Base-by-base conservation (phyloP, 345 rosid genomes). In the Aquilaria yunnanensis region DNA sequence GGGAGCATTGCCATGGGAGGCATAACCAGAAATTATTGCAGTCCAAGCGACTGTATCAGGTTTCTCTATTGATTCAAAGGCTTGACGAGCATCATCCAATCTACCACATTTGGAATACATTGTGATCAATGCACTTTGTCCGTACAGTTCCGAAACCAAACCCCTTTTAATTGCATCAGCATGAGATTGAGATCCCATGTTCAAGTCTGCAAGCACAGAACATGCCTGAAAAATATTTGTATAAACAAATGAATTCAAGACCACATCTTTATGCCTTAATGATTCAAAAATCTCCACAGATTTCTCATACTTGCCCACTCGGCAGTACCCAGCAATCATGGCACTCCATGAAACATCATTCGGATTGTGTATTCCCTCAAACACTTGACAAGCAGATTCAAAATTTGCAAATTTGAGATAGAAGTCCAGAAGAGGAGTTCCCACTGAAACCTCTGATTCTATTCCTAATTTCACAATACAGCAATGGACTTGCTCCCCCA, bases 11-110 rank as follows among this genome's bases (percentile, higher is more conserved):
- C 94, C 94, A 60, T 85, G 87, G 70, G 83, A 80, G 30, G 91
- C 88, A 75, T 80, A 76, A 41, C 89, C 94, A 45, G 87, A 83
- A 56, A 85, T 73, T 33, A 83, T 77, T 33, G 91, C 88, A 0
- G 94, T 86, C 94, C 96, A 89, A 52, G 88, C 89, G 68, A 89
- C 86, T 10, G 77, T 75, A 61, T 86, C 96, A 7, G 91, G 91
- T 32, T 72, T 67, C 47, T 57, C 70, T 63, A 89, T 81, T 12
- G 78, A 80, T 55, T 75, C 73, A 62, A 89, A 89, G 51, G 81
- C 88, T 65, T 37, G 77, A 63, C 45, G 23, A 29, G 96, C 96
- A 66, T 70, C 70, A 51, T 80, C 83, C 65, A 85, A 75, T 70
- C 76, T 77, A 45, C 96, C 94, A 14, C 91, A 83, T 72, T 80